Percentiles rank a stretch among this genome's conserved stretches.
phyloP scores from a whole-genome alignment of 345 rosid species.

The Sonneratia caseolaris region DNA sequence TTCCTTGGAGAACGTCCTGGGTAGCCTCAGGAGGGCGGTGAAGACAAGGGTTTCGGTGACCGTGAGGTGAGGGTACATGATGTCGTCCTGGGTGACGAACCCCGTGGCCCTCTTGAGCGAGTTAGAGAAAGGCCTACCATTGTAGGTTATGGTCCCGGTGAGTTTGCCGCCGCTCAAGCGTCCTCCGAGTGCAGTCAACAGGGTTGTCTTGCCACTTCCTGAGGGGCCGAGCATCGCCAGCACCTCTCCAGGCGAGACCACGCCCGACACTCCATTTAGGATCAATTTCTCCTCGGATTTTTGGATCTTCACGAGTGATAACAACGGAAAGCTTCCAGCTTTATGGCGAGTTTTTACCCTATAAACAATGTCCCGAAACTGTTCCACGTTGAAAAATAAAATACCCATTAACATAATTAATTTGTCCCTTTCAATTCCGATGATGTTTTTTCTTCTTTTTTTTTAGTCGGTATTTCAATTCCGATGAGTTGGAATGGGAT shows the following conservation, averaged over 20 bases:
- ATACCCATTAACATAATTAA: no score
- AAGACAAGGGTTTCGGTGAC: constrained; percentile 47
- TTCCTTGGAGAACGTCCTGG: constrained; percentile 19
- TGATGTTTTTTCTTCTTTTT: no score
- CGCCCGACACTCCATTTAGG: constrained; percentile 34
- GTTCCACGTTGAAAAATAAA: not conserved
- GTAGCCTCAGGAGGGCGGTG: constrained; percentile 41
- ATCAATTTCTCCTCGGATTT: constrained; percentile 31
- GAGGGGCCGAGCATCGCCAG: constrained; percentile 54
- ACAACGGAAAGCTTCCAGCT: not conserved
- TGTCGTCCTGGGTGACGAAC: constrained; percentile 41
- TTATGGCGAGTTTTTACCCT: constrained; percentile 10
- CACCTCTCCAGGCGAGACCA: constrained; percentile 37
- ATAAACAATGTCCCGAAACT: constrained; percentile 40
- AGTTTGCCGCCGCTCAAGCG: constrained; percentile 14
- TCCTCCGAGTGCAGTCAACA: constrained; percentile 44
- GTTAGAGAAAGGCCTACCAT: constrained; percentile 29
- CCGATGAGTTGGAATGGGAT: no score
- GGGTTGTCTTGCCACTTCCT: constrained; percentile 52
- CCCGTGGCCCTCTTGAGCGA: constrained; percentile 33
- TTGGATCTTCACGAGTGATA: not conserved
- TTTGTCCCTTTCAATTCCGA: no score
- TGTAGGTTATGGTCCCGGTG: constrained; percentile 33
- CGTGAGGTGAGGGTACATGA: constrained; percentile 42
- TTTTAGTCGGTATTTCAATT: no score